Percentiles rank a stretch among this genome's conserved stretches.
These are phyloP conservation scores for Boletus vermiculosoides DNA, from an alignment of 768 basidiomycete genomes.

Conservation along the genomic window DNA sequence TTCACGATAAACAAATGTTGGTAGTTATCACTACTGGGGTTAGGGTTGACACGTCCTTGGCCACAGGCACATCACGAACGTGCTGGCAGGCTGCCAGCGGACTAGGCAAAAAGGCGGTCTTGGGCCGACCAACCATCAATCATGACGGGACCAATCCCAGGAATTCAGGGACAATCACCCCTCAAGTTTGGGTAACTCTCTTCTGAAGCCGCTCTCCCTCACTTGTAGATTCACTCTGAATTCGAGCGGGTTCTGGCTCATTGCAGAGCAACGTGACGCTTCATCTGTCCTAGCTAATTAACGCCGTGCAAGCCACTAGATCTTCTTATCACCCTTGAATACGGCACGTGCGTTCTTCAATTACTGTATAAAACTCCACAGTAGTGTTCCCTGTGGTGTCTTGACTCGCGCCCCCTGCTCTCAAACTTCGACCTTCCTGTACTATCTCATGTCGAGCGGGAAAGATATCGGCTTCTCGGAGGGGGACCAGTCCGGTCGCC, in stretches of 20 bases:
- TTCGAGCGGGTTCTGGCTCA: not conserved
- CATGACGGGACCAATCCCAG: not conserved
- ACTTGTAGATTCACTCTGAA: not conserved
- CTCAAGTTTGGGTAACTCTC: slow-evolving; percentile 11
- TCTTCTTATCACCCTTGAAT: not conserved
- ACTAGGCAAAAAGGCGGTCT: not conserved
- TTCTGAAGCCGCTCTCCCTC: not conserved
- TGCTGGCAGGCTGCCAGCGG: not conserved
- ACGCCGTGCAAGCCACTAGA: not conserved
- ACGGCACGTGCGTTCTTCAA: slow-evolving; percentile 26
- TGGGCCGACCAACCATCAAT: not conserved
- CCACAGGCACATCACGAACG: slow-evolving; percentile 11
- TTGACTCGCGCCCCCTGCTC: not conserved
- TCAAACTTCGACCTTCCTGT: not conserved
- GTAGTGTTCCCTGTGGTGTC: not conserved
- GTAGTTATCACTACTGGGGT: not conserved
- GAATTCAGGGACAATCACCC: not conserved
- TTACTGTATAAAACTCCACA: slow-evolving; percentile 26
- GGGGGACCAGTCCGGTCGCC: slow-evolving; percentile 8
- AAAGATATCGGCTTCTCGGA: slow-evolving; percentile 13
- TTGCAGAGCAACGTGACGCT: not conserved
- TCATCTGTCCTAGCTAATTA: not conserved
- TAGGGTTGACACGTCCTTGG: not conserved
- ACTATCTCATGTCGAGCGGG: slow-evolving; percentile 21
- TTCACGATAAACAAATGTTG: not conserved